Evolutionary conservation across 106 monocot species (phyloP), one percentile per base, ranked within the genome.

Genomic region (Triglochin maritima): DNA sequence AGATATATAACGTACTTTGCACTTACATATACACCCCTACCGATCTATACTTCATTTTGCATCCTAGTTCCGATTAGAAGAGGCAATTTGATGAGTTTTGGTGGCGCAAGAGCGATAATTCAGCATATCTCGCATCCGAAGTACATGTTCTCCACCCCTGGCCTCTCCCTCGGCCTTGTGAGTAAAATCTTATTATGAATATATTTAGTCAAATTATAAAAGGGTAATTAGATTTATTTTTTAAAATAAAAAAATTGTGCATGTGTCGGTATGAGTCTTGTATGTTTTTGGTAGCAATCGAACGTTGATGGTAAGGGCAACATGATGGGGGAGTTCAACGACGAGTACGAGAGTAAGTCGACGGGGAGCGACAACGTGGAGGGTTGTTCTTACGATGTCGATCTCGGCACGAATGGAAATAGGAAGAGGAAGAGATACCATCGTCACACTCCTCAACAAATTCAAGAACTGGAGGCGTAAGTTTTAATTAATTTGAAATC

Each of bases 381-480:
- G 17, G 82, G 63, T 0, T 75, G 72, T n/a, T 85, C 86, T 8
- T 86, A 84, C 14, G 94, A 95, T 44, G 90, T 29, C 29, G 29
- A 90, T 45, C 70, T 83, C 7, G 86, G 83, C 15, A 79, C 50
- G 6, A 74, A 78, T 17, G 72, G 87, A 51, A 79, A 84, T 7
- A 76, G 70, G 15, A 90, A 90, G 75, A 93, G 83, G 85, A 90
- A 90, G 83, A 65, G 85, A 13, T 95, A 87, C 77, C 87, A 87
- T 70, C 94, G 94, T 17, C 94, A 95, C 77, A 90, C 94, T 17
- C 94, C 94, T 59, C 87, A 85, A 50, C 94, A 95, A 65, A 95
- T 95, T 77, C 90, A 83, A 76, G 89, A 90, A 68, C 94, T 94
- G 2, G 94, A 94, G 82, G 69, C 82, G 94, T 94, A 85, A 77